Conservation (phyloP, 179 eudicot genomes). For the Corrigiola litoralis region DNA sequence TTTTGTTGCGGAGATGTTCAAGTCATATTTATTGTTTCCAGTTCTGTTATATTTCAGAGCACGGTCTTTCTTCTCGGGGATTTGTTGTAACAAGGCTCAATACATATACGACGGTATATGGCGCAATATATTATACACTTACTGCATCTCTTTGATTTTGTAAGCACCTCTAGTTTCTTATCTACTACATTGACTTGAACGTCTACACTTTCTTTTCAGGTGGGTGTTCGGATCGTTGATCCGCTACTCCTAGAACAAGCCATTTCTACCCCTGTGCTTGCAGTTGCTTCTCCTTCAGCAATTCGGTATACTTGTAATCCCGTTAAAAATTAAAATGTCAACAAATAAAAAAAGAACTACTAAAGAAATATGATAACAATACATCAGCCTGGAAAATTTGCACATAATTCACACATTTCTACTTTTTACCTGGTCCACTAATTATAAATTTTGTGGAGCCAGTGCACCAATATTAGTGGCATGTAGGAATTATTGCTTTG, state of each 20-base stretch:
- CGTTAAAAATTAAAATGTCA: not conserved
- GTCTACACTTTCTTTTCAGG: slow-evolving; percentile 38
- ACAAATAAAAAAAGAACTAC: too few relatives aligned
- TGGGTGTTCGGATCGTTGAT: slow-evolving; percentile 69
- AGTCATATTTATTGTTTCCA: not conserved
- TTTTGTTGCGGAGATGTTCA: not conserved
- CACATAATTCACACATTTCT: not conserved
- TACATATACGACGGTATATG: slow-evolving; percentile 82
- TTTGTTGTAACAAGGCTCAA: slow-evolving; percentile 85
- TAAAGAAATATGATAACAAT: not conserved
- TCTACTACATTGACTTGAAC: not conserved
- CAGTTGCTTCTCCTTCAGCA: slow-evolving; percentile 97
- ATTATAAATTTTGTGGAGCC: too few relatives aligned
- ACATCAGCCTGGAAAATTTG: not conserved
- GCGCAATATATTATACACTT: not conserved
- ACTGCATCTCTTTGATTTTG: not conserved
- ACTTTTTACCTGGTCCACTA: not conserved
- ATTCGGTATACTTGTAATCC: slow-evolving; percentile 43
- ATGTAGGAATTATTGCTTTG: not conserved
- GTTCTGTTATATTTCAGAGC: slow-evolving; percentile 50
- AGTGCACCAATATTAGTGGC: not conserved
- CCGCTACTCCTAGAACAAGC: slow-evolving; percentile 55
- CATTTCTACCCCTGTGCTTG: slow-evolving; percentile 72
- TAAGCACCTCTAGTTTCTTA: slow-evolving; percentile 3
- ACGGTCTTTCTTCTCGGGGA: slow-evolving; percentile 78